Percentiles rank a stretch among this genome's conserved stretches.
Conservation (phyloP, 768 basidiomycete species). For the Hysterangium stoloniferum region DNA sequence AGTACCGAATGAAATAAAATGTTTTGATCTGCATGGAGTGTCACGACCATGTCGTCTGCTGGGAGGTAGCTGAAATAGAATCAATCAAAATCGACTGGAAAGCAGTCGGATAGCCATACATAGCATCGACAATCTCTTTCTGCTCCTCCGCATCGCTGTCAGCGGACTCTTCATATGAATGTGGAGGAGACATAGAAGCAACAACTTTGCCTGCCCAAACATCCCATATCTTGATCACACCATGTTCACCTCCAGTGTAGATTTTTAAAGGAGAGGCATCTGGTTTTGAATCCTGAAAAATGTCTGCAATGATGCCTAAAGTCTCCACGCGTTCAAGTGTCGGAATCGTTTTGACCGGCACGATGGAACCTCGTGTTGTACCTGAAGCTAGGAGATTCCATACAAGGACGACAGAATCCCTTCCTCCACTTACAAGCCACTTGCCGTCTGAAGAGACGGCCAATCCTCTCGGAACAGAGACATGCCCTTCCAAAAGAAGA, state of each 20-base stretch:
- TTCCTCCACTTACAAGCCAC: constrained; percentile 85
- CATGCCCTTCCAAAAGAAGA: constrained; percentile 89
- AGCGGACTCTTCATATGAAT: constrained; percentile 17
- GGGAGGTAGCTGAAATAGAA: constrained; percentile 53
- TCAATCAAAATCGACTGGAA: background rate
- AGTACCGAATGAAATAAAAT: constrained; percentile 83
- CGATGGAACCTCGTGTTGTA: constrained; percentile 38
- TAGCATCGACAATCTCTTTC: constrained; percentile 69
- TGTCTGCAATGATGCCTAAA: constrained; percentile 57
- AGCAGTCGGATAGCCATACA: constrained; percentile 49
- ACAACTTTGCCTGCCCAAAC: constrained; percentile 55
- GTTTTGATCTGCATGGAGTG: constrained; percentile 94
- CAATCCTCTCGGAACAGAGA: constrained; percentile 87
- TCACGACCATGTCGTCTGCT: constrained; percentile 55
- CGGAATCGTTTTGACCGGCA: constrained; percentile 64
- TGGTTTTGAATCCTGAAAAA: constrained; percentile 35
- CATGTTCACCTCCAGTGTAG: constrained; percentile 90
- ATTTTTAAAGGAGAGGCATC: constrained; percentile 42
- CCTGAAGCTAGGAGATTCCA: constrained; percentile 69
- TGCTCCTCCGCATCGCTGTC: constrained; percentile 65
- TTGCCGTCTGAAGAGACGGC: constrained; percentile 80
- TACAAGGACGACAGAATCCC: constrained; percentile 87
- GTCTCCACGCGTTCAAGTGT: constrained; percentile 83
- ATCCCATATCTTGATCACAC: constrained; percentile 81
- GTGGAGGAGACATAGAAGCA: constrained; percentile 34